Percentiles rank a stretch among this genome's conserved stretches.
Conservation (phyloP, 2,329 filamentous ascomycete species). For the Colletotrichum eremochloae region DNA sequence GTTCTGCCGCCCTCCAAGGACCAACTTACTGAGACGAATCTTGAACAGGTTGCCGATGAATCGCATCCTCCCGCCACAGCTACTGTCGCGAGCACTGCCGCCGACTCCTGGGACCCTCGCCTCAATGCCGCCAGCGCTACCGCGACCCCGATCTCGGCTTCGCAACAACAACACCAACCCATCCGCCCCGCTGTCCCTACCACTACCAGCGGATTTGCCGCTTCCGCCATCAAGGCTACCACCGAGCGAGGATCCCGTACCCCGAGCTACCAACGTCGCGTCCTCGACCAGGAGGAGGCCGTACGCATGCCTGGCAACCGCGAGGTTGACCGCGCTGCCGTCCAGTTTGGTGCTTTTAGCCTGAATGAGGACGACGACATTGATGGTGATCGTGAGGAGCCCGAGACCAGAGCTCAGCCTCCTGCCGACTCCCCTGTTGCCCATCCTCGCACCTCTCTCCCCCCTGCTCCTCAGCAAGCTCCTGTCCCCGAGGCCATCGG, state of each 20-base stretch:
- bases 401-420: slow-evolving; percentile 93
- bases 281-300: slow-evolving; percentile 95
- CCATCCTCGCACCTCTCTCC: slow-evolving; percentile 87
- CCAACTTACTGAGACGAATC: slow-evolving; percentile 90
- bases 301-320: slow-evolving; percentile 99
- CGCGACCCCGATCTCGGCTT: slow-evolving; percentile 75
- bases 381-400: slow-evolving; percentile 93
- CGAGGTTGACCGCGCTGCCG: slow-evolving; percentile 90
- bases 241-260: slow-evolving; percentile 73
- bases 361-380: slow-evolving; percentile 89
- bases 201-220: slow-evolving; percentile 75
- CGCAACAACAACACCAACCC: slow-evolving; percentile 74
- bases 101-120: slow-evolving; percentile 85
- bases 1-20: slow-evolving; percentile 79
- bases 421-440: slow-evolving; percentile 92
- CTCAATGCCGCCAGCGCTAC: slow-evolving; percentile 70
- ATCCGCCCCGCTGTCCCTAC: slow-evolving; percentile 56
- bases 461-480: slow-evolving; percentile 74
- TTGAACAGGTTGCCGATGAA: slow-evolving; percentile 88
- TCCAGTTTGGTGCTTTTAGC: slow-evolving; percentile 97
- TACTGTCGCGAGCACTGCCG: slow-evolving; percentile 89
- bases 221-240: slow-evolving; percentile 86
- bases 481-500: slow-evolving; percentile 68
- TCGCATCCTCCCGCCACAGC: slow-evolving; percentile 83
- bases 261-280: slow-evolving; percentile 85